A percentile compares a stretch with the other conserved stretches of the same genome.
Evolutionary conservation across 1,284 basidiomycete species (phyloP).

Genomic region (Moesziomyces antarcticus): DNA sequence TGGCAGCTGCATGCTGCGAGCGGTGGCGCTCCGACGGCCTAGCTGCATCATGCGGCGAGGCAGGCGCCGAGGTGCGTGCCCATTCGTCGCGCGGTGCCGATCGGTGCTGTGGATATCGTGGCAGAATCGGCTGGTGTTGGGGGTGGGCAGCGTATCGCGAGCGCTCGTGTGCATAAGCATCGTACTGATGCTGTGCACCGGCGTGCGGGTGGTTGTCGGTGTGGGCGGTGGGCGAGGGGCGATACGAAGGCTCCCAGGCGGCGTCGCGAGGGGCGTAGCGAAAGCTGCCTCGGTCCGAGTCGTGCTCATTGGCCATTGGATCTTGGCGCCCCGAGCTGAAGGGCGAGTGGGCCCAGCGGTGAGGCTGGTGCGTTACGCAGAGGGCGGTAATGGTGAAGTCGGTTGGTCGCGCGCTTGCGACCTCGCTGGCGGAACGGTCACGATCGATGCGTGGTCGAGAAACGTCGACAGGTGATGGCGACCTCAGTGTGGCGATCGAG

Average conservation of each 20-base stretch:
- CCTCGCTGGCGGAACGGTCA: slow-evolving; percentile 2
- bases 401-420: slow-evolving; percentile 24
- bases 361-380: slow-evolving; percentile 30
- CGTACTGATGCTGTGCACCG: slow-evolving; percentile 8
- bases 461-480: no score
- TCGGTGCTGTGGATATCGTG: not conserved
- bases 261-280: slow-evolving; percentile 18
- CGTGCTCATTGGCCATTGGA: slow-evolving; percentile 44
- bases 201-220: not conserved
- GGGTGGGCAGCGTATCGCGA: not conserved
- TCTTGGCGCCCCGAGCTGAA: slow-evolving; percentile 24
- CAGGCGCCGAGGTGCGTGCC: slow-evolving; percentile 11
- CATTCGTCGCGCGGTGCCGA: slow-evolving; percentile 9
- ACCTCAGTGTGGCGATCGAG: not conserved
- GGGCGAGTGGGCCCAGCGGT: slow-evolving; percentile 36
- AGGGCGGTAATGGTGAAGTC: slow-evolving; percentile 38
- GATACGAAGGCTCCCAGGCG: not conserved
- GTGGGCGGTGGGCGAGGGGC: not conserved
- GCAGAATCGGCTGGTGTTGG: slow-evolving; percentile 1
- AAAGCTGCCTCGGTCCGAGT: slow-evolving; percentile 25
- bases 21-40: slow-evolving; percentile 3
- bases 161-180: slow-evolving; percentile 3
- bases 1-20: slow-evolving; percentile 2
- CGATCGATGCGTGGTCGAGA: not conserved
- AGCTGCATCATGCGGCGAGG: slow-evolving; percentile 2